phyloP scores from a whole-genome alignment of 1,284 basidiomycete genomes.

The Rhodotorula sp. region DNA sequence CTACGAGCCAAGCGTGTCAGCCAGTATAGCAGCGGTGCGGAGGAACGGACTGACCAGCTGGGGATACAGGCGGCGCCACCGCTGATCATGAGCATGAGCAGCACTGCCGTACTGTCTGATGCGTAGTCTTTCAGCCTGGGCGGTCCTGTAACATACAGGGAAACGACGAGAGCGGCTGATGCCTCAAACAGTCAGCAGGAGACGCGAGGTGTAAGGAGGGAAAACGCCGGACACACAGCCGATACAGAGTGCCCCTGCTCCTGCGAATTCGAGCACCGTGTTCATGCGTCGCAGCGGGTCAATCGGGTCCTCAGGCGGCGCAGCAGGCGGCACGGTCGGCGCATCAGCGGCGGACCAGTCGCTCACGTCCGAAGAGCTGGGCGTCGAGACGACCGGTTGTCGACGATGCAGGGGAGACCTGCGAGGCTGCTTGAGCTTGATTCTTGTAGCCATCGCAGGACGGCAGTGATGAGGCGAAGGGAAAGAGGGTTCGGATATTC shows the following conservation, averaged over 20 bases:
- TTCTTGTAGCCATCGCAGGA: too few relatives aligned
- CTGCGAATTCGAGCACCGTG: conserved; percentile 5
- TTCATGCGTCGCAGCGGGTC: conserved; percentile 12
- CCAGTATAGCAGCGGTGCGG: not conserved
- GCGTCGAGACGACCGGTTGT: not conserved
- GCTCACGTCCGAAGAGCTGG: not conserved
- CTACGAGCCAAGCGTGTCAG: not conserved
- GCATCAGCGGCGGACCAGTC: not conserved
- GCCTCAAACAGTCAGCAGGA: not conserved
- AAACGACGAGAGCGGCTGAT: conserved; percentile 23
- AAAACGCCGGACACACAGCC: conserved; percentile 15
- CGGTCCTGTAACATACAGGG: conserved; percentile 27
- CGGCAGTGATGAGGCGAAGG: too few relatives aligned
- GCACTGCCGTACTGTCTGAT: conserved; percentile 7
- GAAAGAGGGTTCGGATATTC: not conserved
- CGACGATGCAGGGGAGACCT: not conserved
- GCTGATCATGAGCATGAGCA: conserved; percentile 3
- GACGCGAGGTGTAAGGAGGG: rapidly evolving
- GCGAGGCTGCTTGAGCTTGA: not conserved
- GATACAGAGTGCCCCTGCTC: not conserved
- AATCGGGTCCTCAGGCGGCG: not conserved
- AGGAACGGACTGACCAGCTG: not conserved
- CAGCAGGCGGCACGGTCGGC: not conserved
- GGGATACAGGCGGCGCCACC: conserved; percentile 10
- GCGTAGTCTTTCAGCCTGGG: conserved; percentile 8